A percentile compares a stretch with the other conserved stretches of the same genome.
phyloP scores from a whole-genome alignment of 139 green algal species.

The Chlamydomonas asymmetrica region DNA sequence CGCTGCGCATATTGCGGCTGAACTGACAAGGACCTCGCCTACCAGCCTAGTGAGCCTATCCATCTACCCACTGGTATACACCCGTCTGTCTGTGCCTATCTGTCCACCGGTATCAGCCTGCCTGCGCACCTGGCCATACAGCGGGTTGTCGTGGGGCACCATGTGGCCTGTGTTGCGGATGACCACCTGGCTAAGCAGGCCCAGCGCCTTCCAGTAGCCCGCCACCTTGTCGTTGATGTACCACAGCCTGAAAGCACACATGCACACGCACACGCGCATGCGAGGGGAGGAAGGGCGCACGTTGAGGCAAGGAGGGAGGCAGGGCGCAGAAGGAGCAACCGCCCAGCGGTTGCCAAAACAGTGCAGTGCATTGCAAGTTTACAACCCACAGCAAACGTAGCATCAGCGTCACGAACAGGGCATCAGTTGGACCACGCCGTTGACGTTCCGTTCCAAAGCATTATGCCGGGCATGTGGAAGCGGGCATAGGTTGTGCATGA shows the following conservation, averaged over 20 bases:
- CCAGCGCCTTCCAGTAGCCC: constrained; percentile 31
- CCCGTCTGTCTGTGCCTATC: too few species aligned
- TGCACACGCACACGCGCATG: background rate
- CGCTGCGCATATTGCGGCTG: too few species aligned
- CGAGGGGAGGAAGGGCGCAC: background rate
- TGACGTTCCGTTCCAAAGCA: constrained; percentile 14
- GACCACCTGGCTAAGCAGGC: constrained; percentile 39
- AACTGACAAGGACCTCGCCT: too few species aligned
- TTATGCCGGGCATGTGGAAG: background rate
- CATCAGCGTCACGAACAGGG: too few species aligned
- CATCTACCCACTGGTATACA: background rate
- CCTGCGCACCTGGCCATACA: constrained; percentile 13
- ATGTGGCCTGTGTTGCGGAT: constrained; percentile 56
- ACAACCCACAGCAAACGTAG: too few species aligned
- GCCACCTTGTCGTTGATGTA: constrained; percentile 27
- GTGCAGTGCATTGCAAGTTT: too few species aligned
- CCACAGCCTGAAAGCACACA: constrained; percentile 16
- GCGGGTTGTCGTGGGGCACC: constrained; percentile 57
- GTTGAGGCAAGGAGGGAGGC: background rate
- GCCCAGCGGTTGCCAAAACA: background rate
- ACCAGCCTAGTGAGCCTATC: too few species aligned
- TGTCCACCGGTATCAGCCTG: too few species aligned
- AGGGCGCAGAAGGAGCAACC: background rate
- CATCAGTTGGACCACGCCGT: too few species aligned
- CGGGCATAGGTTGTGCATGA: background rate